phyloP scores from a whole-genome alignment of 345 rosid genomes.

The Eucalyptus cloeziana region DNA sequence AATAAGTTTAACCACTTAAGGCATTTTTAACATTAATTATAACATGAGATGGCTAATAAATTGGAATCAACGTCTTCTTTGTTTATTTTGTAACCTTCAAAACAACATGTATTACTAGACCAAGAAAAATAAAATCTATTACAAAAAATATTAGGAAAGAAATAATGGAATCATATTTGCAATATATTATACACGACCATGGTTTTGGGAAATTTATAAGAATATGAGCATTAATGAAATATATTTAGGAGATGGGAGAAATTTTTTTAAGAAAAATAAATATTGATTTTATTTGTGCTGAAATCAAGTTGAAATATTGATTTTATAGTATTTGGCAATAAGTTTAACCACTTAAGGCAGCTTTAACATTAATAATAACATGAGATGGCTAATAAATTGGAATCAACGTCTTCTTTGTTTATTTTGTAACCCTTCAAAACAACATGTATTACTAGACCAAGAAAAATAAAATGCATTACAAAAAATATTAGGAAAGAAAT shows the following conservation, averaged over 20 bases:
- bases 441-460: no score
- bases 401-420: no score
- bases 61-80: neutral
- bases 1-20: neutral
- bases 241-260: no score
- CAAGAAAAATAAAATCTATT: neutral
- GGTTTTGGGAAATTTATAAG: no score
- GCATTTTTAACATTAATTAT: neutral
- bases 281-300: neutral
- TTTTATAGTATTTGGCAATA: no score
- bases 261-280: no score
- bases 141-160: neutral
- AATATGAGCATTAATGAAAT: no score
- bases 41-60: neutral
- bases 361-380: neutral
- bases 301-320: neutral
- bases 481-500: no score
- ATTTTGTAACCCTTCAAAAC: no score
- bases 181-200: neutral
- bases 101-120: neutral
- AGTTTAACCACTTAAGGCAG: no score
- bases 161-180: neutral
- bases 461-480: no score
- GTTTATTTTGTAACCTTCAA: neutral
- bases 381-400: neutral